Base-by-base conservation (phyloP, 805 yeast genomes). In the Metschnikowia lunata region DNA sequence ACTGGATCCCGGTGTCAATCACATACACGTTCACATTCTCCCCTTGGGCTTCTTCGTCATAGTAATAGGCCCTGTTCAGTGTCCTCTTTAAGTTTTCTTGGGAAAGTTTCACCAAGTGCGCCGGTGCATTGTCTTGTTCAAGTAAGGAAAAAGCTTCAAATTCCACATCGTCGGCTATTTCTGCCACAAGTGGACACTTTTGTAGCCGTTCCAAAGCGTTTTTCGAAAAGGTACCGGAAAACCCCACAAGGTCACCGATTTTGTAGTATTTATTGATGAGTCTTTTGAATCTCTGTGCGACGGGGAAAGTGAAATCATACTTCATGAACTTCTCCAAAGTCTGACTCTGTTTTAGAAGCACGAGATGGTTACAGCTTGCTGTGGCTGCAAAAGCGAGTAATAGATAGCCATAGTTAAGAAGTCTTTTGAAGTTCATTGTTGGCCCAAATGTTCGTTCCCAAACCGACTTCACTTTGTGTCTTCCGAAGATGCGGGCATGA, bases 211-310 rank as follows among this genome's bases (percentile, higher is more conserved):
- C 72, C 31, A 78, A 54, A 1, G 74, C 66, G 9, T 68, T 77
- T 26, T 63, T 59, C 9, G 82, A 67, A 58, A 83, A 78, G 43
- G 73, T 74, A 1, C 89, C 88, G 0, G 83, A 73, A 48, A 88
- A 78, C 0, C 85, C 95, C 50, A 76, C 79, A 57, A 86, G 84
- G 18, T 72, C 73, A 1, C 95, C 95, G 56, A 88, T 79, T 0
- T 85, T 72, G 51, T 80, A 80, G 10, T 76, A 67, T 43, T 74
- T 71, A 10, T 71, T 67, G 26, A 86, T 74, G 34, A 70, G 61
- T 32, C 73, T 67, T 48, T 78, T 60, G 41, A 75, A 63, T 55
- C 79, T 75, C 27, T 75, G 60, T 3, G 58, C 52, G 26, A 54
- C 55, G 0, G 71, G 67, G 40, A 57, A 59, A 12, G 55, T 64